Base-by-base conservation (phyloP, 441 rosid genomes). In the Corymbia citriodora region DNA sequence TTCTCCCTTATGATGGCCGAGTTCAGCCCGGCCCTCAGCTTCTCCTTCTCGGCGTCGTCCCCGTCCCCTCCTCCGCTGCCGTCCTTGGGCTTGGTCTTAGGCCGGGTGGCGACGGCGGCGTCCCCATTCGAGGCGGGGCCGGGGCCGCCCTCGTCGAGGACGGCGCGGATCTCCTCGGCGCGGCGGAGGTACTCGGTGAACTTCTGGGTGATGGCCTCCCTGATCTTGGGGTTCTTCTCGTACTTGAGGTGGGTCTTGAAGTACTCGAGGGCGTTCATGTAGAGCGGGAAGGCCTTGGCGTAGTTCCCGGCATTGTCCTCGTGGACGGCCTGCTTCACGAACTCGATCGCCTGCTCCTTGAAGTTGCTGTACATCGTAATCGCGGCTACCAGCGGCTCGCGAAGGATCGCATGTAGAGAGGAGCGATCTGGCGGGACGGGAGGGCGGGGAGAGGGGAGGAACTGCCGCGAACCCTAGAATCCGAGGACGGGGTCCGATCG, bases 181-280 rank as follows among this genome's bases (percentile, higher is more conserved):
- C 99, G 96, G 36, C 98, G 98, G n/a, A 98, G 96, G 92, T 98
- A 98, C 94, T 97, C 99, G 40, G 98, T 98, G 94, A 97, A 97
- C 93, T 98, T 98, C 93, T 93, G 95, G 68, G 99, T 98, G 57
- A 98, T 98, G 2, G 99, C 99, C 89, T 98, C 99, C 88, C 94
- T 93, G 90, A 98, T 98, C 92, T 98, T 97, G 48, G 97, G 98
- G 94, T 98, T 98, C 94, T 96, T 98, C 96, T 97, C 99, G 94
- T 98, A 98, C 95, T 98, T 98, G 93, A 98, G 93, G 92, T 98
- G 99, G 92, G 99, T 97, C 91, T 95, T 96, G 95, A 98, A 98
- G 95, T 98, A 97, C 95, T 98, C 99, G 49, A 97, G 96, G 45
- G 99, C 99, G 95, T 97, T 97, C 99, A 96, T 98, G 92, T 98